Percentiles rank a stretch among this genome's conserved stretches.
phyloP scores from a whole-genome alignment of 768 basidiomycete genomes.

The Leccinum uliginosum region DNA sequence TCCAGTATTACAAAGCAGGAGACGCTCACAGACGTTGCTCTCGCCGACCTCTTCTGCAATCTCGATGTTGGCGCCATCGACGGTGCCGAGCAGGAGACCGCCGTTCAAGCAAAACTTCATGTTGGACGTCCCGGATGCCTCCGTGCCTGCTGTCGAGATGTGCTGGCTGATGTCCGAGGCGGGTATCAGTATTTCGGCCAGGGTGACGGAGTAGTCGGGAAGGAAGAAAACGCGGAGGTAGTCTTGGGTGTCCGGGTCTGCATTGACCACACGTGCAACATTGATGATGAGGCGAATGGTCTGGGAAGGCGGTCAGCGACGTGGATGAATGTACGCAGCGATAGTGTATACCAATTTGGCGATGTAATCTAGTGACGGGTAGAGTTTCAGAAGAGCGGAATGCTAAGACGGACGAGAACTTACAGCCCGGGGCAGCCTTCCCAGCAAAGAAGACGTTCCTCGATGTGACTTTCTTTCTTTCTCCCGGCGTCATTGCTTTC shows the following conservation, averaged over 20 bases:
- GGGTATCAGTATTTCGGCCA: slow-evolving; percentile 83
- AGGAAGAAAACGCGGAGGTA: slow-evolving; percentile 91
- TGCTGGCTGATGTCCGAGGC: slow-evolving; percentile 94
- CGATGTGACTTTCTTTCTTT: slow-evolving; percentile 80
- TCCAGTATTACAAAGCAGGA: background rate
- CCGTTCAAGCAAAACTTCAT: slow-evolving; percentile 93
- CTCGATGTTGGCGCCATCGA: slow-evolving; percentile 95
- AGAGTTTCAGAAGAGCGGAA: slow-evolving; percentile 2
- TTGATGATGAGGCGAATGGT: slow-evolving; percentile 94
- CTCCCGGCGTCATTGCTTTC: slow-evolving; percentile 72
- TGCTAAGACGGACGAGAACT: slow-evolving; percentile 24
- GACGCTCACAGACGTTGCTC: slow-evolving; percentile 74
- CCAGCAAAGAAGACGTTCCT: slow-evolving; percentile 96
- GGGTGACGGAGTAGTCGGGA: slow-evolving; percentile 88
- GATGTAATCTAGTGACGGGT: slow-evolving; percentile 60
- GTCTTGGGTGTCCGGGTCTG: slow-evolving; percentile 83
- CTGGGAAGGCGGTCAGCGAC: slow-evolving; percentile 29
- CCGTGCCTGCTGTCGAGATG: slow-evolving; percentile 96
- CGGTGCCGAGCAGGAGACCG: slow-evolving; percentile 82
- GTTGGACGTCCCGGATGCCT: slow-evolving; percentile 78
- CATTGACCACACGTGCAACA: slow-evolving; percentile 62
- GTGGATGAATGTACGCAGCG: background rate
- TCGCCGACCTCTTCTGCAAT: slow-evolving; percentile 96
- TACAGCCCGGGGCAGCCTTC: slow-evolving; percentile 92
- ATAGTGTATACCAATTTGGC: slow-evolving; percentile 68